phyloP scores from a whole-genome alignment of 345 rosid species.

The Conringia planisiliqua region DNA sequence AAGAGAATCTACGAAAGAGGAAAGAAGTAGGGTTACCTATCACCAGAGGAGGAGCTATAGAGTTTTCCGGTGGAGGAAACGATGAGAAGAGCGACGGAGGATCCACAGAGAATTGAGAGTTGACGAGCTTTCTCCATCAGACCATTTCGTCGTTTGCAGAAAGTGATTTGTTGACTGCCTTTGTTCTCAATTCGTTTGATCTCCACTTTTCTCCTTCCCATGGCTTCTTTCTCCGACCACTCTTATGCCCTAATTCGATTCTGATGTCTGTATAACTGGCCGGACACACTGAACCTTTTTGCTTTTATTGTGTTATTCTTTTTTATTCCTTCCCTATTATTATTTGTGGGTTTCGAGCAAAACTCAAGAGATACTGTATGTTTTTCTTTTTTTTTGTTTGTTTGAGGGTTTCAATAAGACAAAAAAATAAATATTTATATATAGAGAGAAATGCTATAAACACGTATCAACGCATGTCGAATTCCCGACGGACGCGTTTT shows the following conservation, averaged over 20 bases:
- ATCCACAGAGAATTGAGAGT: slow-evolving; percentile 68
- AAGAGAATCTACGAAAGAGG: background rate
- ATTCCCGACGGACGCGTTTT: too few species aligned
- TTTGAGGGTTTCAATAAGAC: too few species aligned
- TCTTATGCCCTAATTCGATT: slow-evolving; percentile 13
- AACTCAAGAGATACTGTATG: too few species aligned
- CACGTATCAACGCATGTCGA: too few species aligned
- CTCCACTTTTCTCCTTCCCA: slow-evolving; percentile 62
- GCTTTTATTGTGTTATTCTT: too few species aligned
- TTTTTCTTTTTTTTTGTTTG: too few species aligned
- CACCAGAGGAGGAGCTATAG: slow-evolving; percentile 48
- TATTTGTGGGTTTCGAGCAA: too few species aligned
- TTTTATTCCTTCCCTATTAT: too few species aligned
- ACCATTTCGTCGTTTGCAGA: slow-evolving; percentile 62
- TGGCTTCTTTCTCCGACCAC: background rate
- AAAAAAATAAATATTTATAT: too few species aligned
- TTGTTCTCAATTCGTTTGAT: slow-evolving; percentile 66
- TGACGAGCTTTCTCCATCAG: slow-evolving; percentile 71
- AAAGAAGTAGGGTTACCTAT: slow-evolving; percentile 33
- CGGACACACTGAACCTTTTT: background rate
- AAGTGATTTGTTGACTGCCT: slow-evolving; percentile 63
- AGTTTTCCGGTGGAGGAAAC: slow-evolving; percentile 56
- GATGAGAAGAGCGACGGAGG: slow-evolving; percentile 47
- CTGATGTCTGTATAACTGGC: background rate
- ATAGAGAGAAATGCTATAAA: too few species aligned